Base-by-base conservation (phyloP, 768 basidiomycete genomes). In the Rubroboletus pulcherrimus region DNA sequence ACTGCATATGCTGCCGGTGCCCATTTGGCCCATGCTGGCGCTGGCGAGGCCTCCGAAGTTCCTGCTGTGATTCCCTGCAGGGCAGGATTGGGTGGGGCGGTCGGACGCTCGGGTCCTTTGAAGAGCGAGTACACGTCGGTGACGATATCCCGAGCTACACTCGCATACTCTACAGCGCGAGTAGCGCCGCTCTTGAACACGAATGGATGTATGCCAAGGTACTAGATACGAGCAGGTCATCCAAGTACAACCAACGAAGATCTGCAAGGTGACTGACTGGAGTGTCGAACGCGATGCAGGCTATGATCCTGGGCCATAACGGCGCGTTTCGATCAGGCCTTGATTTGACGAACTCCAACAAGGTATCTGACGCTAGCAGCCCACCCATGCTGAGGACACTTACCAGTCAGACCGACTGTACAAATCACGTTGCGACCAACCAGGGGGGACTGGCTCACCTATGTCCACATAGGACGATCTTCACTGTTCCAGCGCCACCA, bases 291-390 rank as follows among this genome's bases (percentile, higher is more conserved):
- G 93, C 87, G 45, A 93, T 75, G 58, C 85, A 86, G 0, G 87
- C 93, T 24, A 95, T 80, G 53, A 97, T 88, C 49, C 81, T 85
- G 2, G 94, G 95, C 94, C 94, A 98, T 5, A 96, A 71, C 0
- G 89, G 85, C 3, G 84, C 83, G 11, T 71, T 66, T 48, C 74
- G 73, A 60, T 91, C 85, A 6, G 88, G 84, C 21, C 88, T 78
- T 31, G 85, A 77, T 15, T 81, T 77, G 35, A 82, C 74, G 55
- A 97, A 89, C 65, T 86, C 88, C 29, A 87, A 71, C 31, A 93
- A 72, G 5, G 89, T 82, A 63, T 98, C 95, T 2, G 94, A 91
- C 29, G 87, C 87, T 3, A 98, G 78, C 21, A 97, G 74, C 3
- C 94, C 94, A 21, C 94, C 94, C 94, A 97, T 97, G 66, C 94